Conservation (phyloP, 75 land plant species). For the Cunninghamia lanceolata region DNA sequence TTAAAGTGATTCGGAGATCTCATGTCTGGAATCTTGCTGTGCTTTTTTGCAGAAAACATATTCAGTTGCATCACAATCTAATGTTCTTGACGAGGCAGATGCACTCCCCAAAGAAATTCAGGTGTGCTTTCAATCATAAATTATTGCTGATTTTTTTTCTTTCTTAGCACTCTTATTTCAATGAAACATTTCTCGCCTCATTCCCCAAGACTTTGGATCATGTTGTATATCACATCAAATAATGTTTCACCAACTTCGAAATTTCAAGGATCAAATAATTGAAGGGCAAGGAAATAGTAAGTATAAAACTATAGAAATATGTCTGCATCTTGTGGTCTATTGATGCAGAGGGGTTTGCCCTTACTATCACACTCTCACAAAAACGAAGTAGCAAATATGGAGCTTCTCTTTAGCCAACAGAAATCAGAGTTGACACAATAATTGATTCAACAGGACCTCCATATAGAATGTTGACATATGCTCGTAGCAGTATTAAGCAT, state of each 20-base stretch:
- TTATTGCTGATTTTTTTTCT: background rate
- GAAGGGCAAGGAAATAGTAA: background rate
- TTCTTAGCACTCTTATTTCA: background rate
- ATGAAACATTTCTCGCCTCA: background rate
- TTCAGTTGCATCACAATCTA: background rate
- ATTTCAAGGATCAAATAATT: background rate
- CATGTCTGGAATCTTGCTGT: background rate
- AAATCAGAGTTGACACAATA: background rate
- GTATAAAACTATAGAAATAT: background rate
- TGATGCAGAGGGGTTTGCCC: background rate
- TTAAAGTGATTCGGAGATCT: background rate
- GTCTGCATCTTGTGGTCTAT: background rate
- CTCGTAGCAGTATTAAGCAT: background rate
- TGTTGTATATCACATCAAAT: background rate
- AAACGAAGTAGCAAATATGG: background rate
- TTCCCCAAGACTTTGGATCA: background rate
- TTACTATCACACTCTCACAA: background rate
- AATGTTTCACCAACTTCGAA: background rate
- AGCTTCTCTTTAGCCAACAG: background rate
- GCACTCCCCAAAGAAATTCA: background rate
- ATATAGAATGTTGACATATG: background rate
- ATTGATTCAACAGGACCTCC: background rate
- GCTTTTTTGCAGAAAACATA: background rate
- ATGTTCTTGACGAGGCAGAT: background rate
- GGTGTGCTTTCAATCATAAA: background rate